phyloP scores from a whole-genome alignment of 768 basidiomycete genomes.

The Tulasnella sp. region DNA sequence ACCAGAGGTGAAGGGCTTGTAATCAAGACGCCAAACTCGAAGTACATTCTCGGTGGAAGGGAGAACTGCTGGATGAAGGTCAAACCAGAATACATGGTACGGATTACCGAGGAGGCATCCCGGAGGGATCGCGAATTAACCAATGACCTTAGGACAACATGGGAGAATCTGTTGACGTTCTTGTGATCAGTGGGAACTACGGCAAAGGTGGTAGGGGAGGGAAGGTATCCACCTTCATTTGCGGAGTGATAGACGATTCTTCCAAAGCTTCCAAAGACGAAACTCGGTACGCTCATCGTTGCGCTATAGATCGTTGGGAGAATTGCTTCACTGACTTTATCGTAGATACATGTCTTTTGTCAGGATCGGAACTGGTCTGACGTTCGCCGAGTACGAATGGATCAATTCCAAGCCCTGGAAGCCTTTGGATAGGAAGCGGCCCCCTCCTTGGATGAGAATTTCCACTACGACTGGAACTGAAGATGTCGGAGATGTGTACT shows the following conservation, averaged over 20 bases:
- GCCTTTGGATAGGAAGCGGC: slow-evolving; percentile 60
- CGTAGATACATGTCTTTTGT: slow-evolving; percentile 77
- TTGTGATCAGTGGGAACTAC: slow-evolving; percentile 87
- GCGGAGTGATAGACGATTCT: slow-evolving; percentile 78
- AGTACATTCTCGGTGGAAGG: slow-evolving; percentile 80
- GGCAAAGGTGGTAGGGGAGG: slow-evolving; percentile 81
- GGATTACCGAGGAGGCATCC: slow-evolving; percentile 22
- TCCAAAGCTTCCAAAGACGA: slow-evolving; percentile 28
- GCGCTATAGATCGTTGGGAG: background rate
- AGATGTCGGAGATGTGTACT: slow-evolving; percentile 84
- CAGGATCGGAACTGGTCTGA: slow-evolving; percentile 83
- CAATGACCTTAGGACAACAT: slow-evolving; percentile 58
- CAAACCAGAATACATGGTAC: slow-evolving; percentile 81
- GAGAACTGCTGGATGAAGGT: slow-evolving; percentile 94
- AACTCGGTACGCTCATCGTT: background rate
- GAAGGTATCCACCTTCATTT: slow-evolving; percentile 81
- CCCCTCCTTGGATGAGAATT: slow-evolving; percentile 54
- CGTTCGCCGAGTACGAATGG: slow-evolving; percentile 80
- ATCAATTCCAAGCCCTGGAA: slow-evolving; percentile 79
- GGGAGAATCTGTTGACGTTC: slow-evolving; percentile 85
- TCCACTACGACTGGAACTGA: slow-evolving; percentile 53
- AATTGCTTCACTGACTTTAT: background rate
- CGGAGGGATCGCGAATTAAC: background rate
- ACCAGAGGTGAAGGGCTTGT: slow-evolving; percentile 85
- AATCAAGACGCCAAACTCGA: slow-evolving; percentile 72